Conservation (phyloP, 1,284 basidiomycete genomes). For the Prillingera fragicola region DNA sequence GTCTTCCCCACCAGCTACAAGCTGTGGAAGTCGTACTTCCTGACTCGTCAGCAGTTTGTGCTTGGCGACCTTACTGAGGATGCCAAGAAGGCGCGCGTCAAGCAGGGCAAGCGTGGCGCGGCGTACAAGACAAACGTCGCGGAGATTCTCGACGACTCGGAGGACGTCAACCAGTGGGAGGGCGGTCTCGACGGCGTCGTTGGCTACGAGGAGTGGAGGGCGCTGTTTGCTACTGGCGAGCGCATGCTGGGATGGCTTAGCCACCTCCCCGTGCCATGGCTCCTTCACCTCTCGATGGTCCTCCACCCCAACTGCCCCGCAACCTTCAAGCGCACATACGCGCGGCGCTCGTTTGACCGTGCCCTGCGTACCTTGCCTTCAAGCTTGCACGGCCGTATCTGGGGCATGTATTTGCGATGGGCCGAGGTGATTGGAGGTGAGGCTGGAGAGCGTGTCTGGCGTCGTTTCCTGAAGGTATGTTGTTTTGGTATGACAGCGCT, state of each 20-base stretch:
- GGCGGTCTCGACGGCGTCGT: constrained; percentile 77
- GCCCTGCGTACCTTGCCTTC: constrained; percentile 89
- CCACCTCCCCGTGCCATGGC: constrained; percentile 83
- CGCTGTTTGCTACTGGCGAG: constrained; percentile 81
- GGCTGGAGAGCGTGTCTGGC: constrained; percentile 79
- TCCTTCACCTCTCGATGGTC: constrained; percentile 86
- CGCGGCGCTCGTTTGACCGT: constrained; percentile 88
- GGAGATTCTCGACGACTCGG: constrained; percentile 79
- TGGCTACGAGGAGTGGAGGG: constrained; percentile 93
- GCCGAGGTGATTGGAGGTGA: constrained; percentile 78
- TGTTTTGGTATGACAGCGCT: not conserved
- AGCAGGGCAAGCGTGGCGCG: constrained; percentile 66
- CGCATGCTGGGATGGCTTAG: constrained; percentile 87
- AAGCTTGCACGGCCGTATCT: constrained; percentile 87
- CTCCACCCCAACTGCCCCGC: constrained; percentile 85
- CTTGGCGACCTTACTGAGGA: constrained; percentile 58
- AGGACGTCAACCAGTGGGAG: constrained; percentile 80
- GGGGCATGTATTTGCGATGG: constrained; percentile 93
- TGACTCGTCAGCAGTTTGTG: constrained; percentile 76
- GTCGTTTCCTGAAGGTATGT: constrained; percentile 70
- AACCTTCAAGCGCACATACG: constrained; percentile 77
- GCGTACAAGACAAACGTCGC: constrained; percentile 75
- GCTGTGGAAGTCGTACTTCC: constrained; percentile 89
- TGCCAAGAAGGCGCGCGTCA: constrained; percentile 47
- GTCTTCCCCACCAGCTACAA: constrained; percentile 89